Conservation (phyloP, 73 alveolate genomes). For the Symbiodinium natans region DNA sequence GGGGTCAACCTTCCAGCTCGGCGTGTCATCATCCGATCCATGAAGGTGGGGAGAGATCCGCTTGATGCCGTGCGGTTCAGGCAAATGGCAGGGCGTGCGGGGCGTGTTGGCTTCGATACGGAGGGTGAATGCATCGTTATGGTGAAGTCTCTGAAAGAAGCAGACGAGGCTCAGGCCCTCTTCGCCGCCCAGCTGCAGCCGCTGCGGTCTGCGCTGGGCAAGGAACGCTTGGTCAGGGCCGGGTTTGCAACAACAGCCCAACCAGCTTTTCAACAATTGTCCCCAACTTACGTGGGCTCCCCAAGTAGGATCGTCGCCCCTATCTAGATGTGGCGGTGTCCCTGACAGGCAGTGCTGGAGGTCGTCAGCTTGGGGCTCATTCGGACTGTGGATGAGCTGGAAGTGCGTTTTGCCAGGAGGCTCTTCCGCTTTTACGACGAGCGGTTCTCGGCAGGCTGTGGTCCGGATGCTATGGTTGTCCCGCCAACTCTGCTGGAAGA, state of each 20-base stretch:
- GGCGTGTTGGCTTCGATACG: slow-evolving; percentile 76
- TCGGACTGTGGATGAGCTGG: slow-evolving; percentile 62
- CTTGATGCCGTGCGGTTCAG: slow-evolving; percentile 62
- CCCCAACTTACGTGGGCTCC: too few species aligned
- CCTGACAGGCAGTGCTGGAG: slow-evolving; percentile 68
- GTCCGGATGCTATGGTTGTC: too few species aligned
- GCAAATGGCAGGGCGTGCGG: slow-evolving; percentile 94
- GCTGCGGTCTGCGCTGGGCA: background rate
- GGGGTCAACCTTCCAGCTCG: slow-evolving; percentile 92
- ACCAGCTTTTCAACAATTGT: too few species aligned
- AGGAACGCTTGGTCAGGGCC: background rate
- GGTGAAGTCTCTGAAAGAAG: slow-evolving; percentile 30
- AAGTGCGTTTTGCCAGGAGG: slow-evolving; percentile 69
- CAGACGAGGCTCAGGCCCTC: slow-evolving; percentile 65
- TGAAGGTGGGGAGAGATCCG: slow-evolving; percentile 49
- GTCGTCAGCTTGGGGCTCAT: slow-evolving; percentile 47
- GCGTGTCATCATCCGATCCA: slow-evolving; percentile 77
- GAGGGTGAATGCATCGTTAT: slow-evolving; percentile 84
- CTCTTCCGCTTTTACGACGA: slow-evolving; percentile 58
- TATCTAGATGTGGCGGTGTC: too few species aligned
- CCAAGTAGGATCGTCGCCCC: too few species aligned
- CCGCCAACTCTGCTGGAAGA: slow-evolving; percentile 22
- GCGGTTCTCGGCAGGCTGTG: too few species aligned
- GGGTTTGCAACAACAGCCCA: too few species aligned
- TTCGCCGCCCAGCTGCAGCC: slow-evolving; percentile 74